Evolutionary conservation across 2,329 filamentous ascomycete genomes (phyloP).

Genomic region (Cercospora berteroae): DNA sequence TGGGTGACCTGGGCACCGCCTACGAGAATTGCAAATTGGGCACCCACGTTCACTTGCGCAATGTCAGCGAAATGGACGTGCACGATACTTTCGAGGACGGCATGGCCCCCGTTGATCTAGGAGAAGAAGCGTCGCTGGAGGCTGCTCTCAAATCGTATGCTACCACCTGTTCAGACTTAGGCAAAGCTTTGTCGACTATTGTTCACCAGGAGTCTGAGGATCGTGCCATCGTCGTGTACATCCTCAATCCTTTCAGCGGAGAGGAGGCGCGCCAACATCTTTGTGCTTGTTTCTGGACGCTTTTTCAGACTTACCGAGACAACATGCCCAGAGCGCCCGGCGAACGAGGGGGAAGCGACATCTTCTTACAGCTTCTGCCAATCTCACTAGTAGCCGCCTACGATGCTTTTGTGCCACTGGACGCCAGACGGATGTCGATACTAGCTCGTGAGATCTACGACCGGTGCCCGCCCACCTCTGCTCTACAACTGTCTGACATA

Average conservation of each 20-base stretch:
- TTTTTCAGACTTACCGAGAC: slow-evolving; percentile 64
- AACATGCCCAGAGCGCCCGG: slow-evolving; percentile 65
- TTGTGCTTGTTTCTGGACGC: slow-evolving; percentile 69
- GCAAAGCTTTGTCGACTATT: slow-evolving; percentile 30
- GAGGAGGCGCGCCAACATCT: slow-evolving; percentile 54
- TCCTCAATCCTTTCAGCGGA: slow-evolving; percentile 63
- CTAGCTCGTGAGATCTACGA: slow-evolving; percentile 72
- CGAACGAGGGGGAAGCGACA: slow-evolving; percentile 48
- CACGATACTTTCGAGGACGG: slow-evolving; percentile 29
- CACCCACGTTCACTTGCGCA: slow-evolving; percentile 48
- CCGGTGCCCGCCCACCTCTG: slow-evolving; percentile 57
- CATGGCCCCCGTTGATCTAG: slow-evolving; percentile 42
- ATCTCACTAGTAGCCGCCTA: slow-evolving; percentile 65
- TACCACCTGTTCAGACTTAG: slow-evolving; percentile 29
- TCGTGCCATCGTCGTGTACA: slow-evolving; percentile 65
- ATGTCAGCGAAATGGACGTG: slow-evolving; percentile 38
- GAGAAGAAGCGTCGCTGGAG: slow-evolving; percentile 21
- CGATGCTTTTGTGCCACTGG: slow-evolving; percentile 61
- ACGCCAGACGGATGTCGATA: slow-evolving; percentile 55
- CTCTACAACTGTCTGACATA: slow-evolving; percentile 32
- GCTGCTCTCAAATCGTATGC: slow-evolving; percentile 27
- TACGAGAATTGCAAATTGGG: slow-evolving; percentile 76
- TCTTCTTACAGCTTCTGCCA: slow-evolving; percentile 76
- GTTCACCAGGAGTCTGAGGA: slow-evolving; percentile 41
- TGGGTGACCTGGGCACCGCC: slow-evolving; percentile 65